Evolutionary conservation across 495 filamentous ascomycete genomes (phyloP).

Genomic region (Xanthoparmelia taractica): DNA sequence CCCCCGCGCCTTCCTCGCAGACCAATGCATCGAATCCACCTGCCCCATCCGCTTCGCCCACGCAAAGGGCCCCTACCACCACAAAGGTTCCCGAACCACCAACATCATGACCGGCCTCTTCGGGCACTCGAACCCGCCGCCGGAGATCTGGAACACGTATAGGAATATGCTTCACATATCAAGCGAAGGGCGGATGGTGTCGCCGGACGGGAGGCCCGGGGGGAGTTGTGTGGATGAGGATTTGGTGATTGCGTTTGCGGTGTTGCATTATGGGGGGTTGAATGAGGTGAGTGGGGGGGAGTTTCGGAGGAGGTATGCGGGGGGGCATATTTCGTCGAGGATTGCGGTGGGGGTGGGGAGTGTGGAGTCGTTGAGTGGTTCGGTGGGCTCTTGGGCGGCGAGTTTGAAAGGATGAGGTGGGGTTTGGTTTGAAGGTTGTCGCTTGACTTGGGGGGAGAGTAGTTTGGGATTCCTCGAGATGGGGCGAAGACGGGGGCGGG

Average conservation of each 20-base stretch:
- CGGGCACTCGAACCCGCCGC: background rate
- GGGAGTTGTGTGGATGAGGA: background rate
- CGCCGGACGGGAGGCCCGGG: background rate
- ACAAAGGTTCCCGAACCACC: background rate
- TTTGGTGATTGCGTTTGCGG: background rate
- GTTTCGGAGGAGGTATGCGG: background rate
- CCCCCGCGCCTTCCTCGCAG: background rate
- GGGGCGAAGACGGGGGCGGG: background rate
- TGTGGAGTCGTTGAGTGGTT: background rate
- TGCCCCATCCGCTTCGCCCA: background rate
- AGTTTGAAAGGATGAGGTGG: too few species aligned
- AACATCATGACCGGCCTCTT: background rate
- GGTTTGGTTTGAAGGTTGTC: too few species aligned
- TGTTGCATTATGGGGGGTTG: background rate
- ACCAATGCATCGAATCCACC: background rate
- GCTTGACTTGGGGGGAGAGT: too few species aligned
- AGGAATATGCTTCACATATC: background rate
- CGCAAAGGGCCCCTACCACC: background rate
- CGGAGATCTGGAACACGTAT: background rate
- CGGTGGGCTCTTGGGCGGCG: too few species aligned
- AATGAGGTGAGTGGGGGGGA: background rate
- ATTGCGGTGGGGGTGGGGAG: background rate
- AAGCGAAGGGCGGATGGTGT: background rate
- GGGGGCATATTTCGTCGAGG: background rate
- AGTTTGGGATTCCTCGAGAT: background rate